Base-by-base conservation (phyloP, 345 rosid genomes). In the Nephelium lappaceum region DNA sequence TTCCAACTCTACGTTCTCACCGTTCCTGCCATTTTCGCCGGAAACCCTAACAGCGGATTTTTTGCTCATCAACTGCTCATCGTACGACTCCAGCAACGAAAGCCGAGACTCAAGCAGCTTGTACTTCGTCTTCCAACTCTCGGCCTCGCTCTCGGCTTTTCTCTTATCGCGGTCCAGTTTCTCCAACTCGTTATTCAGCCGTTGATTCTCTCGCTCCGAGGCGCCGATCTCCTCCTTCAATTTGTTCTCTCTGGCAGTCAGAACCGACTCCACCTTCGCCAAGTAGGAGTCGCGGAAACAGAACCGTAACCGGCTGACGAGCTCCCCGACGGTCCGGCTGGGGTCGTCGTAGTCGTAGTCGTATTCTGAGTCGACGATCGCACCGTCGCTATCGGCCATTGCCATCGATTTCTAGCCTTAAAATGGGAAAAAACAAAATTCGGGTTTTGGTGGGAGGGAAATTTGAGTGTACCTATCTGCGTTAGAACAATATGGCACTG, bases 41-140 rank as follows among this genome's bases (percentile, higher is more conserved):
- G 77, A 74, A 74, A 43, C 70, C 70, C 12, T 62, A 42, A 66
- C 77, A 45, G 27, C 38, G 12, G 9, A 36, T 14, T 67, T 63
- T n/a, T 2, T 14, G 19, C 16, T 61, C 23, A 11, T 12, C 63
- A 80, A 66, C 15, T 21, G 1, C 19, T 4, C 31, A 0, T 49
- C 8, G n/a, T 75, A 83, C 49, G 21, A 42, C 71, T 83, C 86
- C 71, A 87, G 11, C 18, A 12, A 10, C 38, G 39, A 69, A 63
- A 84, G 67, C 75, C 82, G 58, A 3, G 18, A 2, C 36, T 73
- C 80, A 67, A 87, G 23, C 6, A 75, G 82, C 69, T 42, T 43
- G 24, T 69, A 81, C 57, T 36, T 82, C 62, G 11, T 73, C 72
- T 8, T 74, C 75, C 53, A 71, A 23, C 39, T 27, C 45, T 81